Evolutionary conservation across 2,329 filamentous ascomycete genomes (phyloP).

Genomic region (Fusarium miscanthi): DNA sequence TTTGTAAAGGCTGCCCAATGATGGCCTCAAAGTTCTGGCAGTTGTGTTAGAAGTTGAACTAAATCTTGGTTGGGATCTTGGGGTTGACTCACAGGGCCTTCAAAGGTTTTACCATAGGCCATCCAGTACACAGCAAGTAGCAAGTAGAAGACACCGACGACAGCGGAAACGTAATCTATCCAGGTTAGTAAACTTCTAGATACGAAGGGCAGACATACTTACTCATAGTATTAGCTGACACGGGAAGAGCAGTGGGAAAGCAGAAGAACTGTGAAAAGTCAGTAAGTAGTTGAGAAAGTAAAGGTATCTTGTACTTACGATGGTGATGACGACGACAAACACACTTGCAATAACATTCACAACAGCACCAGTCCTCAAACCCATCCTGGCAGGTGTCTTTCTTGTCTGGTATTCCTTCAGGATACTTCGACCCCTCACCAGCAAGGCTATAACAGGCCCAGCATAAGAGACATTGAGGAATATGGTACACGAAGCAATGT

Average conservation of each 20-base stretch:
- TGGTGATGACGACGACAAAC: conserved; percentile 6
- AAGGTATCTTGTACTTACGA: background rate
- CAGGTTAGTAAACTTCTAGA: rapidly evolving
- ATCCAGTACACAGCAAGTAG: conserved; percentile 2
- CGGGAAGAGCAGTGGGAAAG: conserved; percentile 1
- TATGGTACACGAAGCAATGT: conserved; percentile 33
- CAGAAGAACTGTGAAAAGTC: conserved; percentile 3
- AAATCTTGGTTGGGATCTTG: rapidly evolving
- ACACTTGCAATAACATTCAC: background rate
- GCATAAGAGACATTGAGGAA: conserved; percentile 35
- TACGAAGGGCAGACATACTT: rapidly evolving
- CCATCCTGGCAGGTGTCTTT: conserved; percentile 13
- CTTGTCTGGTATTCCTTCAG: conserved; percentile 7
- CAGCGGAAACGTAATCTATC: conserved; percentile 4
- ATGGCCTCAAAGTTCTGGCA: conserved; percentile 8
- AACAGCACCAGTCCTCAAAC: background rate
- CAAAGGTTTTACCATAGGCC: background rate
- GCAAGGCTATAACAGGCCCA: conserved; percentile 23
- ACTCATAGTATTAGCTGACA: conserved; percentile 19
- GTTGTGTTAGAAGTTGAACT: background rate
- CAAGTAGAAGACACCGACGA: conserved; percentile 5
- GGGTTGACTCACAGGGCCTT: conserved; percentile 5
- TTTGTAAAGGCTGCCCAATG: background rate
- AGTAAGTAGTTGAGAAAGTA: rapidly evolving
- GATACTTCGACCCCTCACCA: conserved; percentile 7